Percentiles rank a stretch among this genome's conserved stretches.
phyloP scores from a whole-genome alignment of 2,329 filamentous ascomycete species.

The Neophaeococcomyces aloes region DNA sequence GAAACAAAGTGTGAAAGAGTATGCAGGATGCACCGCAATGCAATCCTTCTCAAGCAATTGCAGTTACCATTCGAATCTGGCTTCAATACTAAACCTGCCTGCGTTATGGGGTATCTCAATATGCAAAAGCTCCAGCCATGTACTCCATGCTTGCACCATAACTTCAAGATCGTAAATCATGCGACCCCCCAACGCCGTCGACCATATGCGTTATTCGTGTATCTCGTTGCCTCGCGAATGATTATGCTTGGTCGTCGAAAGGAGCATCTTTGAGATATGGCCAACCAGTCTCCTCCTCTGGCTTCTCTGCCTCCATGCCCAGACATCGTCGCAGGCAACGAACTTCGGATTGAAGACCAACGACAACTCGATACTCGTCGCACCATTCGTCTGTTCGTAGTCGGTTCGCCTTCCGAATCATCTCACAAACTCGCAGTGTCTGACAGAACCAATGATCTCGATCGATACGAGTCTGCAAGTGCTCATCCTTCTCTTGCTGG shows the following conservation, averaged over 20 bases:
- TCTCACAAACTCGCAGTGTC: constrained; percentile 38
- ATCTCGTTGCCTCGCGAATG: not conserved
- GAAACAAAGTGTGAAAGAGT: too few species aligned
- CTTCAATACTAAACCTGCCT: too few species aligned
- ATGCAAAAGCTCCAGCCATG: too few species aligned
- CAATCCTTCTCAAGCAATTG: too few species aligned
- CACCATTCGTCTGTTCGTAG: constrained; percentile 40
- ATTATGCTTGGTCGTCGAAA: constrained; percentile 19
- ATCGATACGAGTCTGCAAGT: constrained; percentile 39
- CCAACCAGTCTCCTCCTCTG: constrained; percentile 41
- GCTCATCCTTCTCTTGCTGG: constrained; percentile 40
- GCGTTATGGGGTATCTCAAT: too few species aligned
- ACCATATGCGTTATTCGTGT: not conserved
- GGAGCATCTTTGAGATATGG: constrained; percentile 37
- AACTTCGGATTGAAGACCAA: constrained; percentile 40
- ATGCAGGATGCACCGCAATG: too few species aligned
- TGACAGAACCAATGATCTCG: constrained; percentile 40
- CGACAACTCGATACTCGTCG: constrained; percentile 33
- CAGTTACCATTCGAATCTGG: too few species aligned
- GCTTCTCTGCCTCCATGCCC: constrained; percentile 38
- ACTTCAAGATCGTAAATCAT: too few species aligned
- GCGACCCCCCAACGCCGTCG: too few species aligned
- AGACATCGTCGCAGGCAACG: constrained; percentile 38
- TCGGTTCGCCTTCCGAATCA: constrained; percentile 39
- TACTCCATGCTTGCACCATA: too few species aligned